Base-by-base conservation (phyloP, 164 flowering plant genomes). In the Vitis riparia region DNA sequence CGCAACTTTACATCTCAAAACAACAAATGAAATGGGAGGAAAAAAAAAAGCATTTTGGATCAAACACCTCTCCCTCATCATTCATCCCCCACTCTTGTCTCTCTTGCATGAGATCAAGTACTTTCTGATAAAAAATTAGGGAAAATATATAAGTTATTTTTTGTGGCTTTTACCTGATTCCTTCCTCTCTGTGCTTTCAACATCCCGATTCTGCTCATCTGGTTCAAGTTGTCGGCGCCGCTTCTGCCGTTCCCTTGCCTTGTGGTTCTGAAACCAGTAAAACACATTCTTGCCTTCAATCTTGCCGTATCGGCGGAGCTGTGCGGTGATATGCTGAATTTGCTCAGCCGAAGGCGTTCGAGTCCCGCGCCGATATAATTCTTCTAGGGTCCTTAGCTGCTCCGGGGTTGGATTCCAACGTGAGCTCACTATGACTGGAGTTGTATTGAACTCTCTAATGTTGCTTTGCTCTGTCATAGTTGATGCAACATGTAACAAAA, bases 251-350 rank as follows among this genome's bases (percentile, higher is more conserved):
- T 93, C 98, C 59, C 98, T 79, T 0, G 98, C 97, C 78, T 93
- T 93, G 78, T 93, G 98, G 71, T 93, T 93, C 57, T 93, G 98
- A 65, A 93, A 93, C 98, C 98, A 93, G 74, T 93, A 93, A 80
- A 93, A 93, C 7, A 93, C 98, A 65, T 93, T 93, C 77, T 93
- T 93, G 15, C 98, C 95, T 71, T 93, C 98, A 12, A 93, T 91
- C 79, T 86, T 89, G 3, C 98, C 98, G n/a, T 71, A 91, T 3
- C 89, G 71, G 0, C 97, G 84, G 11, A 93, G 92, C 76, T 90
- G 93, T 2, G 91, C 78, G 0, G 98, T 87, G 65, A 93, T 93
- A 10, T 90, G 87, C 71, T 91, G 92, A 68, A 93, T 93, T 72
- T 93, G 89, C 0, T 89, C 97, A 0, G 97, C 86, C 0, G 94